Conservation (phyloP, 129 eudicot genomes). For the Solidago caesia region DNA sequence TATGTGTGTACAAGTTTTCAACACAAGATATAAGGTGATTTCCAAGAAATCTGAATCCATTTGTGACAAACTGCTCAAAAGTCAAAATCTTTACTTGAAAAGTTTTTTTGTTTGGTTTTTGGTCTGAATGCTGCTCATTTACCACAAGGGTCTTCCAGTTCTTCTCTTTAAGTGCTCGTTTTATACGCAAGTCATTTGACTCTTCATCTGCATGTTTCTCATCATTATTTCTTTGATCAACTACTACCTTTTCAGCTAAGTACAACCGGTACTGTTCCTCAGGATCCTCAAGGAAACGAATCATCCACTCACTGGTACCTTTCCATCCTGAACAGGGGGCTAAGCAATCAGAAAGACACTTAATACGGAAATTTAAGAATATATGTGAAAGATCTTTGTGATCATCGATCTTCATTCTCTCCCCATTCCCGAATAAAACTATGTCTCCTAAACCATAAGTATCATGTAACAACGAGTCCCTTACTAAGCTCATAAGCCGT, state of each 20-base stretch:
- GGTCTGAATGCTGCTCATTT: constrained; percentile 1
- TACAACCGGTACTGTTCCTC: constrained; percentile 32
- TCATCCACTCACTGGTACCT: constrained; percentile 36
- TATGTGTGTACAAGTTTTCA: constrained; percentile 53
- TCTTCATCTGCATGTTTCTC: not conserved
- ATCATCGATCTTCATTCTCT: constrained; percentile 57
- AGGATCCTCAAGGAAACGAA: constrained; percentile 57
- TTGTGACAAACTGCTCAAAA: constrained; percentile 45
- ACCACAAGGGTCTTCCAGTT: constrained; percentile 5
- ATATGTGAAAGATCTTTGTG: constrained; percentile 45
- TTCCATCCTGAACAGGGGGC: constrained; percentile 49
- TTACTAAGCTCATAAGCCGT: constrained; percentile 37
- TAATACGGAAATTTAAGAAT: constrained; percentile 43
- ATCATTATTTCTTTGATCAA: not conserved
- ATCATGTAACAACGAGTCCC: constrained; percentile 30
- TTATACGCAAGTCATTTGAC: not conserved
- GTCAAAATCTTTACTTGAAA: constrained; percentile 16
- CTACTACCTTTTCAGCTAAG: constrained; percentile 8
- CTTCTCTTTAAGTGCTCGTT: constrained; percentile 7
- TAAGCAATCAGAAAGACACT: constrained; percentile 32
- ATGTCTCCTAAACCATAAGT: constrained; percentile 71
- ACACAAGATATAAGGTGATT: constrained; percentile 34
- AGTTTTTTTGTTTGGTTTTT: constrained; percentile 3
- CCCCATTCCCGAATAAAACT: constrained; percentile 56
- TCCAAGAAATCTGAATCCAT: constrained; percentile 21